phyloP scores from a whole-genome alignment of 768 basidiomycete genomes.

The Favolaschia claudopus region DNA sequence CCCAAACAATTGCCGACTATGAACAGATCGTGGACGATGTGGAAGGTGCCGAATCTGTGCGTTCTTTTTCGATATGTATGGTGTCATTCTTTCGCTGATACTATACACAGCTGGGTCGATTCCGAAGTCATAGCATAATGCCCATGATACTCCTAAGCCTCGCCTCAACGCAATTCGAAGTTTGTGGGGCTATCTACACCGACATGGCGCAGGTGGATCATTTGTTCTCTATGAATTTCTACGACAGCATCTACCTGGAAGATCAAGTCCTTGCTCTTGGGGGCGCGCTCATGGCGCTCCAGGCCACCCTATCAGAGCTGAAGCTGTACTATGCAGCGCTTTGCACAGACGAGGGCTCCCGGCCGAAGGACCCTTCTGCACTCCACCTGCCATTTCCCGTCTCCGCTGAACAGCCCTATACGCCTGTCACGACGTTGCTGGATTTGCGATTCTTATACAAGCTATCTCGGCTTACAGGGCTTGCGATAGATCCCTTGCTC shows the following conservation, averaged over 20 bases:
- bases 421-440: not conserved
- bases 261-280: not conserved
- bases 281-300: not conserved
- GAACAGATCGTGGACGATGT: not conserved
- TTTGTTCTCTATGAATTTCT: not conserved
- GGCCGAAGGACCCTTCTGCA: not conserved
- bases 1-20: not conserved
- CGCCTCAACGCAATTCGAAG: conserved; percentile 2
- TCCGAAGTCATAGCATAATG: not conserved
- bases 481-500: no score
- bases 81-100: no score
- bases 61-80: not conserved
- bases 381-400: not conserved
- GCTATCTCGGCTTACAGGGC: not conserved
- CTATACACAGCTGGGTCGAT: not conserved
- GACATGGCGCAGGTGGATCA: conserved; percentile 1
- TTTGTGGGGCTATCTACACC: not conserved
- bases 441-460: not conserved
- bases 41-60: not conserved
- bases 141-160: not conserved
- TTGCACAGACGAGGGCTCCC: not conserved
- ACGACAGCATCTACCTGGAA: conserved; percentile 1
- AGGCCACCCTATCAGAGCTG: not conserved
- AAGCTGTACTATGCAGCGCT: not conserved
- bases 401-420: not conserved